These are phyloP conservation scores for Sporothrix pallida DNA, from an alignment of 2,329 filamentous ascomycete genomes.

Conservation along the genomic window DNA sequence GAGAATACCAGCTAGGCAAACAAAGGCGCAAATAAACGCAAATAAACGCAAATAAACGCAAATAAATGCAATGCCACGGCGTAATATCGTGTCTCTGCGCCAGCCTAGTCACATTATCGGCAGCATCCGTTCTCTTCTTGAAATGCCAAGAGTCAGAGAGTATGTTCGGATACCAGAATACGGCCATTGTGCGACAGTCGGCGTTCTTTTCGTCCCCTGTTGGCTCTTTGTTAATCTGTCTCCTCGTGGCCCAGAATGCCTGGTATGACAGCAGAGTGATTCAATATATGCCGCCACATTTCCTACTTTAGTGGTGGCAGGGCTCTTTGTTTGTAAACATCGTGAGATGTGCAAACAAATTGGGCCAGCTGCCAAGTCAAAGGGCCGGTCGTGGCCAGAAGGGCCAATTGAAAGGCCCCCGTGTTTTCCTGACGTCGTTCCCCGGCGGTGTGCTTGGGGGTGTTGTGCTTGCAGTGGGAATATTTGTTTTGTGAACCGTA, in stretches of 20 bases:
- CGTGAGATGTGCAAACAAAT: neutral
- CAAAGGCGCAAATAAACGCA: neutral
- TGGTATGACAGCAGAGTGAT: neutral
- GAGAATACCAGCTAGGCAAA: neutral
- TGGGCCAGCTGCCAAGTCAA: neutral
- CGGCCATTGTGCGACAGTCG: neutral
- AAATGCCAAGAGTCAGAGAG: neutral
- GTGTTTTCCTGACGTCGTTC: neutral
- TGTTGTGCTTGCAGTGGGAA: neutral
- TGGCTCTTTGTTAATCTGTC: too few species aligned
- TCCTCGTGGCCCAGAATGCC: neutral
- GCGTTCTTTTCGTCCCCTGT: neutral
- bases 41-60: neutral
- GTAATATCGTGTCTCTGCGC: neutral
- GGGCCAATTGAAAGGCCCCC: neutral
- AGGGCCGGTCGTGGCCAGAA: neutral
- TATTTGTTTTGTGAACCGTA: slow-evolving; percentile 21
- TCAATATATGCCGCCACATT: slow-evolving; percentile 15
- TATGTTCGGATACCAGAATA: neutral
- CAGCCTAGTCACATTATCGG: neutral
- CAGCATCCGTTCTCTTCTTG: neutral
- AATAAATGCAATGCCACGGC: too few species aligned
- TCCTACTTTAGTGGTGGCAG: neutral
- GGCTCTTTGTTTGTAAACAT: slow-evolving; percentile 7
- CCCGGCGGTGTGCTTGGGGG: neutral